Evolutionary conservation across 2,329 filamentous ascomycete species (phyloP), one percentile per base, ranked within the genome.

Genomic region (Pseudomassariella vexata): DNA sequence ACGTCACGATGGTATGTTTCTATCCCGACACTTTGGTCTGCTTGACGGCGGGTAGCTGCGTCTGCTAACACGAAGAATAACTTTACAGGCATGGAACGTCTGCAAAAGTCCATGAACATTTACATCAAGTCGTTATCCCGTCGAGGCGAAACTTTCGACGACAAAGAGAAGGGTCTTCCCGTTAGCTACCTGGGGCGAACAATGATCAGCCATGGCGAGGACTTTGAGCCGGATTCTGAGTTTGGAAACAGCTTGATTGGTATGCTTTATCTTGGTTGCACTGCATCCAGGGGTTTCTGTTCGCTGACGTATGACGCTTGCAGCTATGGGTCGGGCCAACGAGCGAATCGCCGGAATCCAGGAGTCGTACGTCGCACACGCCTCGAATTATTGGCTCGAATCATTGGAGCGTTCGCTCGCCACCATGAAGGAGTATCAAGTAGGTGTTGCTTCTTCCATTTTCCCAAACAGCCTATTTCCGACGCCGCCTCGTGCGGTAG

Each of bases 371-470:
- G 77, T 87, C 27, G 70, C 76, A 20, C 76, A 85, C 48, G 82
- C 87, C 40, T 94, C 84, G 11, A 73, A 77, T 20, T 83, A 76
- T 55, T 95, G 90, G 90, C 70, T 94, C 36, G 88, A 95, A 56
- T 88, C 85, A n/a, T 67, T 95, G 15, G 90, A 96, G 57, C 73
- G 88, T 44, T 94, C 84, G 17, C 62, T 95, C 32, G 81, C 86
- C 21, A 92, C 95, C 72, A 90, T 96, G 86, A 95, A 94, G 58
- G 92, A 96, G 53, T 96, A 95, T 50, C 88, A 95, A 73, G 85
- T 90, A 70, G 34, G 73, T 56, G 14, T 19, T 11, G 10, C 17
- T 27, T 21, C 1, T 11, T 5, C 9, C 16, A 7, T 3, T 5
- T n/a, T n/a, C n/a, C n/a, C n/a, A n/a, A n/a, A n/a, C n/a, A n/a